Evolutionary conservation across 2,329 filamentous ascomycete species (phyloP).

Genomic region (Neonectria magnoliae): DNA sequence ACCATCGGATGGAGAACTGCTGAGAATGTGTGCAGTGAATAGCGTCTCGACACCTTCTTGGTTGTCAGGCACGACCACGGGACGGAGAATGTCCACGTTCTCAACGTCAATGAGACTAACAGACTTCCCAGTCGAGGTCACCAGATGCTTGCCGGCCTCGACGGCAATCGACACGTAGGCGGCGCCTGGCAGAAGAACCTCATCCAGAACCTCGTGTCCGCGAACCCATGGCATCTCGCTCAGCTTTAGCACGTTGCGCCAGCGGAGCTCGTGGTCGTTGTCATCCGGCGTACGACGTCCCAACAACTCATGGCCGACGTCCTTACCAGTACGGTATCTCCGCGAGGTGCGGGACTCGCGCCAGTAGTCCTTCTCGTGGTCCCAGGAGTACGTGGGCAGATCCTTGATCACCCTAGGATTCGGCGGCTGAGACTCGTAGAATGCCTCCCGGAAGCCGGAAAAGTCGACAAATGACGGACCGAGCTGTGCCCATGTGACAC

Average conservation of each 20-base stretch:
- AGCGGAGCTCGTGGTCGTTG: constrained; percentile 19
- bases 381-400: constrained; percentile 17
- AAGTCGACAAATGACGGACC: constrained; percentile 9
- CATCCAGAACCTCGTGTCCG: constrained; percentile 17
- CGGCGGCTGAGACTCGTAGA: constrained; percentile 4
- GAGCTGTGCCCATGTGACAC: constrained; percentile 7
- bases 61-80: constrained; percentile 24
- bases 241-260: constrained; percentile 20
- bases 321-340: constrained; percentile 16
- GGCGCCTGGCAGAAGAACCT: constrained; percentile 20
- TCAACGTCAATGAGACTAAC: constrained; percentile 22
- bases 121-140: neutral
- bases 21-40: constrained; percentile 17
- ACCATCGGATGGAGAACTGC: neutral
- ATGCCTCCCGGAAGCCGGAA: constrained; percentile 8
- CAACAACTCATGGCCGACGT: constrained; percentile 14
- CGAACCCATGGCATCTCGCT: constrained; percentile 20
- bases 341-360: constrained; percentile 13
- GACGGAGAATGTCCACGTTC: constrained; percentile 23
- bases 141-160: constrained; percentile 23
- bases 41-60: constrained; percentile 24
- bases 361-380: constrained; percentile 17
- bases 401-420: constrained; percentile 4
- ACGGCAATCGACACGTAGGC: constrained; percentile 20
- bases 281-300: constrained; percentile 18